Base-by-base conservation (phyloP, 2,329 filamentous ascomycete species). In the Aspergillus tamarii region DNA sequence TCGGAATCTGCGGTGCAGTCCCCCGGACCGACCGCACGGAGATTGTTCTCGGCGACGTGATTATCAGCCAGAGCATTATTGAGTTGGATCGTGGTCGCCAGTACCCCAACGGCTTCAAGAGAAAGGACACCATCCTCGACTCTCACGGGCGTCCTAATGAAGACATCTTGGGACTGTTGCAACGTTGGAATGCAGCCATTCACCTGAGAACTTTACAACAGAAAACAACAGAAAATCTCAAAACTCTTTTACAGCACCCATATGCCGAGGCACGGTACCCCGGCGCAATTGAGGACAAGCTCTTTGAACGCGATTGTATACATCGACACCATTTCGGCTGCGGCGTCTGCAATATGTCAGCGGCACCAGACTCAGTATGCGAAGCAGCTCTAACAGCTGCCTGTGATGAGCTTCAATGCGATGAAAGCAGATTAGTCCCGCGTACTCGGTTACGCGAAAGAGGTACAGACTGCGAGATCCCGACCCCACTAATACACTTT, bases 351-450 rank as follows among this genome's bases (percentile, higher is more conserved):
- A n/a, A 41, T 41, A 41, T 41, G 8, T n/a, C 39, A 1, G 39
- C 5, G 39, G 19, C 8, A 41, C 39, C 39, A 19, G 39, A 7
- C 39, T 41, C 39, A 10, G 39, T 19, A 41, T 41, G 39, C 39
- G 39, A 19, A 8, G 39, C 34, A 43, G 9, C 41, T 43, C 8
- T 46, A 46, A 21, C n/a, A 12, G 43, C 21, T 21, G n/a, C 43
- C 0, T 79, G 76, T 58, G 63, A 59, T 4, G 70, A 75, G 3
- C 62, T 78, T 7, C 66, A 63, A 0, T 79, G 76, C 60, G 39
- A 41, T 19, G 39, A 41, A 7, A n/a, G 7, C 39, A 41, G 16
- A 41, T 41, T 41, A 46, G 43, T 14, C 12, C n/a, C 21, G 43
- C 43, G 43, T 23, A 46, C n/a, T 14, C 43, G 21, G n/a, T 23